Base-by-base conservation (phyloP, 257 asterid genomes). In the Solanum ossicruentum region DNA sequence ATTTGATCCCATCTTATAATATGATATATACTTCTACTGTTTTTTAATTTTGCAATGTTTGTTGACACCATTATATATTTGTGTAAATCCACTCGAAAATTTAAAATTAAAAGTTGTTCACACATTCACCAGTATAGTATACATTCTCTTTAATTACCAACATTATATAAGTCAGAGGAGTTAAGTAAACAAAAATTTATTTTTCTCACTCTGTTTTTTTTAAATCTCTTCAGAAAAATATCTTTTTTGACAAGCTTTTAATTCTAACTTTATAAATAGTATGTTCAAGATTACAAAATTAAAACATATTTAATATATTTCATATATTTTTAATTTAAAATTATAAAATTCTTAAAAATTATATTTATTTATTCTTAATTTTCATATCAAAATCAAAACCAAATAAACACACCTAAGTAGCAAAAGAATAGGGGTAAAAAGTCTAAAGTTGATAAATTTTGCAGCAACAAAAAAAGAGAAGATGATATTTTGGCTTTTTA, bases 401-500 rank as follows among this genome's bases (percentile, higher is more conserved):
- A n/a, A n/a, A 58, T 10, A 58, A n/a, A 4, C 13, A 20, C 21
- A 58, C 10, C n/a, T 3, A 66, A 28, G 12, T 1, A 17, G 12
- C 2, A 36, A 69, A 70, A 18, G 32, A 72, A 43, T 1, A 43
- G 1, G 28, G 41, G 21, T 51, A 17, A 77, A 20, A 77, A 77
- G 36, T 77, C 26, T 6, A 51, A 23, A 2, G n/a, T 51, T 51
- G 26, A 17, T 36, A 18, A 51, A 77, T 63, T 7, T 66, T 52
- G 52, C 20, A 54, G 70, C 5, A 83, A 12, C 85, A 85, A 63
- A 73, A 89, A 86, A 39, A 77, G 70, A 28, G 23, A 12, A 51
- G 70, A 43, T 85, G 58, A 43, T 90, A 43, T 88, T 83, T 90
- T 86, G 91, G 89, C 84, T 67, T 89, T 88, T 82, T 87, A 61